Evolutionary conservation across 2,329 filamentous ascomycete genomes (phyloP).

Genomic region (Diplodia intermedia): DNA sequence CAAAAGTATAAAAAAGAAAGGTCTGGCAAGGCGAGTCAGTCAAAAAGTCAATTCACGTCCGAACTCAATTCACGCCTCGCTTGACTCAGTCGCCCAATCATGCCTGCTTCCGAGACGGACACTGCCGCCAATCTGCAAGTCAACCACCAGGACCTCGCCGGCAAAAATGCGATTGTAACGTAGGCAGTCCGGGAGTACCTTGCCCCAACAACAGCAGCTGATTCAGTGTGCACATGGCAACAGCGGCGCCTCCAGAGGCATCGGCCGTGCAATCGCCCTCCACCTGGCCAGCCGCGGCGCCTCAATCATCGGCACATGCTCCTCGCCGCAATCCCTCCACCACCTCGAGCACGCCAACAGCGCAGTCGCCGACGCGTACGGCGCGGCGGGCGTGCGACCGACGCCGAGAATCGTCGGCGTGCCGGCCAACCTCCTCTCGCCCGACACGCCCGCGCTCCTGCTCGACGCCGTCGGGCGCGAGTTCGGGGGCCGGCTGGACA

Average conservation of each 20-base stretch:
- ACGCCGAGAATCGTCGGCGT: slow-evolving; percentile 37
- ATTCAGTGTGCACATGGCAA: not conserved
- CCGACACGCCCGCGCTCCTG: slow-evolving; percentile 35
- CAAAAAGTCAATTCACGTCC: too few relatives aligned
- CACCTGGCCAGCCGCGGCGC: slow-evolving; percentile 41
- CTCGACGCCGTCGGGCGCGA: slow-evolving; percentile 33
- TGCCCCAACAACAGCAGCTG: not conserved
- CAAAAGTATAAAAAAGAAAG: not conserved
- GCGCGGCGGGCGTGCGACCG: not conserved
- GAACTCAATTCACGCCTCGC: too few relatives aligned
- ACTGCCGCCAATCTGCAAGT: slow-evolving; percentile 34
- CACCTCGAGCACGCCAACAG: slow-evolving; percentile 37
- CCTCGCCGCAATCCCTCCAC: slow-evolving; percentile 38
- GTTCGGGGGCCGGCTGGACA: slow-evolving; percentile 38
- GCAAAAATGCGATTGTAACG: slow-evolving; percentile 44
- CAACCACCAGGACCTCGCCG: slow-evolving; percentile 42
- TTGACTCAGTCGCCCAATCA: not conserved
- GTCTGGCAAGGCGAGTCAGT: too few relatives aligned
- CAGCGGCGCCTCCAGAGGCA: slow-evolving; percentile 43
- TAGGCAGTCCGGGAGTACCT: slow-evolving; percentile 30
- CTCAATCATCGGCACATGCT: slow-evolving; percentile 44
- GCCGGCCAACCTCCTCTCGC: slow-evolving; percentile 38
- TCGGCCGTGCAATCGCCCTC: slow-evolving; percentile 42
- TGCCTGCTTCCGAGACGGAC: not conserved
- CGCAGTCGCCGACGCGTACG: slow-evolving; percentile 37